These are phyloP conservation scores for Hysterium pulicare DNA, from an alignment of 2,329 filamentous ascomycete species.

Conservation along the genomic window DNA sequence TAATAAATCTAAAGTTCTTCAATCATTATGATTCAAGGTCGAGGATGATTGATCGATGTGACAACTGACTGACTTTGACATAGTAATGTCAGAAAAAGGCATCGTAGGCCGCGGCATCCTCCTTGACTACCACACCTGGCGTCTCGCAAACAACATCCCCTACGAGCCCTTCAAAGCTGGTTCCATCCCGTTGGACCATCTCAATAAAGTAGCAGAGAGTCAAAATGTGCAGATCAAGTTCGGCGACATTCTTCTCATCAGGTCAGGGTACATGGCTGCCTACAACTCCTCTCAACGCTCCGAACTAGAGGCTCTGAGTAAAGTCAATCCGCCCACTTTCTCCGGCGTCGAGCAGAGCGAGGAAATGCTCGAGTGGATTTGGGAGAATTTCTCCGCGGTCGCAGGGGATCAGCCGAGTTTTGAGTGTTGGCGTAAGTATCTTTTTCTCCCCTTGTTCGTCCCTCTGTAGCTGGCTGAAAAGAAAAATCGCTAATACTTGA, in stretches of 20 bases:
- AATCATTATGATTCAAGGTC: no score
- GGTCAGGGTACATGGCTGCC: slow-evolving; percentile 21
- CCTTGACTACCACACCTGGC: slow-evolving; percentile 48
- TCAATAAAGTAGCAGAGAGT: slow-evolving; percentile 16
- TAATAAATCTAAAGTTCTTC: no score
- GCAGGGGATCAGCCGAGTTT: slow-evolving; percentile 59
- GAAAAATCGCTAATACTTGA: neutral
- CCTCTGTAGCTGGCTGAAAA: neutral
- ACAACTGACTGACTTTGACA: no score
- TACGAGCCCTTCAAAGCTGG: slow-evolving; percentile 22
- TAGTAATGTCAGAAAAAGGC: slow-evolving; percentile 48
- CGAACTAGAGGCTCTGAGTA: slow-evolving; percentile 8
- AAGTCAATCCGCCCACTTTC: slow-evolving; percentile 5
- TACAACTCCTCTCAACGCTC: slow-evolving; percentile 7
- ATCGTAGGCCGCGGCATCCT: slow-evolving; percentile 57
- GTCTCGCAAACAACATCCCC: slow-evolving; percentile 9
- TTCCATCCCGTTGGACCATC: slow-evolving; percentile 15
- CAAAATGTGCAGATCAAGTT: slow-evolving; percentile 19
- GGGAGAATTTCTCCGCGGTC: slow-evolving; percentile 63
- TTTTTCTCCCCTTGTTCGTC: neutral
- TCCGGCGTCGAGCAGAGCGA: slow-evolving; percentile 22
- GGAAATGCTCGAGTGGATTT: slow-evolving; percentile 58
- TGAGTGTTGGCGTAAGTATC: slow-evolving; percentile 49
- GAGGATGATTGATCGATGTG: no score
- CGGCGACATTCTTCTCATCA: slow-evolving; percentile 31